Evolutionary conservation across 2,329 filamentous ascomycete species (phyloP), one percentile per base, ranked within the genome.

Genomic region (Aspergillus ochraceoroseus): DNA sequence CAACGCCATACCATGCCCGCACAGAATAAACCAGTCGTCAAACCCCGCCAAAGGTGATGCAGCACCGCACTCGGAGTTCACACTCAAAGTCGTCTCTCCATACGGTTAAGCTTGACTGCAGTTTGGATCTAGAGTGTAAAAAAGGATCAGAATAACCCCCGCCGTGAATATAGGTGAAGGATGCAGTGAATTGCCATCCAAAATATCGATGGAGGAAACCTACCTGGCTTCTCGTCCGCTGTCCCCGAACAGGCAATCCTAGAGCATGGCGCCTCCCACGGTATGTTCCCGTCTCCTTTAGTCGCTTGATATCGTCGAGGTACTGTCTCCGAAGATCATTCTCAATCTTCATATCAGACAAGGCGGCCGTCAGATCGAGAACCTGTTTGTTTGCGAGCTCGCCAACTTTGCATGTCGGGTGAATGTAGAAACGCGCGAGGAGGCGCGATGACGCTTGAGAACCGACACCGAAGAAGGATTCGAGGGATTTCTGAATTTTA

Each of bases 301-400:
- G 59, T 44, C 90, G 74, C 61, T 75, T 75, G 54, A 98, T 94
- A 59, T 96, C 92, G 34, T 95, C 87, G 56, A 83, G 76, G 25
- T 95, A 69, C 44, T 86, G 71, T 60, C 84, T 78, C 57, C 80
- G 74, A 49, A 94, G 74, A 57, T 96, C 89, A 64, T 85, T 94
- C 66, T 95, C 92, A 56, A 96, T 87, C 45, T 85, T 94, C 87
- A 98, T 89, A 39, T 81, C 82, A 11, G 87, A 86, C 27, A 98
- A 73, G 58, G 94, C 87, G 35, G 84, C 84, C 14, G 85, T 92
- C 46, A 98, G 73, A 38, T 85, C 83, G 37, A 87, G 82, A 53
- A 95, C 71, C 46, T 87, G 89, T 62, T 84, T 81, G 44, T 82
- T 79, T 30, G 79, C 75, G 13, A 98, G 70, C 5, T 79, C 75